Conservation (phyloP, 331 rosid species). For the Acacia pycnantha region DNA sequence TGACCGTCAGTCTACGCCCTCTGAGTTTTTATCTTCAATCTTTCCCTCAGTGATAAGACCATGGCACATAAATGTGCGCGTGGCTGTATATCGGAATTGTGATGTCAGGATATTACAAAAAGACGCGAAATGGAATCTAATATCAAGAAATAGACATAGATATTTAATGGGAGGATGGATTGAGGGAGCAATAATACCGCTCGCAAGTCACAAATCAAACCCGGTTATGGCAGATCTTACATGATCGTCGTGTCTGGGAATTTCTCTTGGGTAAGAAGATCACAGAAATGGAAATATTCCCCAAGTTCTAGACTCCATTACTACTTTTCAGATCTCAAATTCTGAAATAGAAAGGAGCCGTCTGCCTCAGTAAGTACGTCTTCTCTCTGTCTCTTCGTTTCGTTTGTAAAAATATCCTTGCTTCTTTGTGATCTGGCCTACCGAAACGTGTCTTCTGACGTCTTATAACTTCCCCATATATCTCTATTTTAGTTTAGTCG, state of each 20-base stretch:
- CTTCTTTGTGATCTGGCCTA: neutral
- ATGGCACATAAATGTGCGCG: neutral
- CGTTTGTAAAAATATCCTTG: neutral
- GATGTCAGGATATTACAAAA: neutral
- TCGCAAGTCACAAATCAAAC: neutral
- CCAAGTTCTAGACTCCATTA: neutral
- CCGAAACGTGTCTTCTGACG: neutral
- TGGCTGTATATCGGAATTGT: neutral
- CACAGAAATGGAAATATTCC: neutral
- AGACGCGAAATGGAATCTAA: neutral
- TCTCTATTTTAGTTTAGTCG: neutral
- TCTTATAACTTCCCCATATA: neutral
- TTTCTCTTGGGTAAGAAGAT: neutral
- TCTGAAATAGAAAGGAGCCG: constrained; percentile 11
- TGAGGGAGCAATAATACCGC: neutral
- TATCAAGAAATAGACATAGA: neutral
- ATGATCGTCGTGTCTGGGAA: neutral
- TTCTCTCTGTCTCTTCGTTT: neutral
- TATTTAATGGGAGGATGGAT: neutral
- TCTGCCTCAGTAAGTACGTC: neutral
- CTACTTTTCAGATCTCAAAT: neutral
- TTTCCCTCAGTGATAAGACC: neutral
- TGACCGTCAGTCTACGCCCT: constrained; percentile 8
- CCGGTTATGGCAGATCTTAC: neutral
- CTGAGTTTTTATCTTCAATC: neutral